Conservation (phyloP, 495 filamentous ascomycete genomes). For the Trichoderma virens region DNA sequence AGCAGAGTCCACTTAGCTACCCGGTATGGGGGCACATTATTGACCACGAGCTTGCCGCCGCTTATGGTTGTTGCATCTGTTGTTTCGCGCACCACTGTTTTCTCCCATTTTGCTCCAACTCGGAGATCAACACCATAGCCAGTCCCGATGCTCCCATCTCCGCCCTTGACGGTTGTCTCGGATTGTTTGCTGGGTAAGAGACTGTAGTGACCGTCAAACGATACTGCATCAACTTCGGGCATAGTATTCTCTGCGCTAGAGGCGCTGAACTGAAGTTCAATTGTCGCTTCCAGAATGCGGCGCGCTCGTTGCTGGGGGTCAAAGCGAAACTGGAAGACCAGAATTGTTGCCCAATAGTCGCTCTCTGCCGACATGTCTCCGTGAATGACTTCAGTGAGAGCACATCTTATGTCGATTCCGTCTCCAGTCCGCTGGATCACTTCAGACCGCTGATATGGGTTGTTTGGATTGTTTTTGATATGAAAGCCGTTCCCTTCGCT, state of each 20-base stretch:
- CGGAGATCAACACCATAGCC: constrained; percentile 1
- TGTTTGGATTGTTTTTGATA: constrained; percentile 11
- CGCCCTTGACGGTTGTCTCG: constrained; percentile 1
- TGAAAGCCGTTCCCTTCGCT: constrained; percentile 5
- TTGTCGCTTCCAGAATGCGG: neutral
- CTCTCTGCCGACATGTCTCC: constrained; percentile 5
- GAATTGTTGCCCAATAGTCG: constrained; percentile 7
- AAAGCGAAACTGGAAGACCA: constrained; percentile 7
- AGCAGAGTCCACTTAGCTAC: constrained; percentile 11
- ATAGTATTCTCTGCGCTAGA: neutral
- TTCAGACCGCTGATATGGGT: constrained; percentile 1
- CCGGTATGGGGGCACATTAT: neutral
- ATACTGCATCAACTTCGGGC: constrained; percentile 4
- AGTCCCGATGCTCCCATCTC: neutral
- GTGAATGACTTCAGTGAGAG: constrained; percentile 6
- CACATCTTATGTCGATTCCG: neutral
- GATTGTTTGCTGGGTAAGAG: constrained; percentile 5
- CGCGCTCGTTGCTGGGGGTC: constrained; percentile 5
- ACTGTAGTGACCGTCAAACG: constrained; percentile 10
- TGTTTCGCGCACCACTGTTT: constrained; percentile 6
- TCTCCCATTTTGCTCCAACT: neutral
- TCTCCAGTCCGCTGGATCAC: constrained; percentile 9
- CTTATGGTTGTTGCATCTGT: constrained; percentile 8
- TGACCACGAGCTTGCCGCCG: constrained; percentile 1
- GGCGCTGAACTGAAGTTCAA: neutral